Conservation (phyloP, 2,329 filamentous ascomycete species). For the Botrytis fabae region DNA sequence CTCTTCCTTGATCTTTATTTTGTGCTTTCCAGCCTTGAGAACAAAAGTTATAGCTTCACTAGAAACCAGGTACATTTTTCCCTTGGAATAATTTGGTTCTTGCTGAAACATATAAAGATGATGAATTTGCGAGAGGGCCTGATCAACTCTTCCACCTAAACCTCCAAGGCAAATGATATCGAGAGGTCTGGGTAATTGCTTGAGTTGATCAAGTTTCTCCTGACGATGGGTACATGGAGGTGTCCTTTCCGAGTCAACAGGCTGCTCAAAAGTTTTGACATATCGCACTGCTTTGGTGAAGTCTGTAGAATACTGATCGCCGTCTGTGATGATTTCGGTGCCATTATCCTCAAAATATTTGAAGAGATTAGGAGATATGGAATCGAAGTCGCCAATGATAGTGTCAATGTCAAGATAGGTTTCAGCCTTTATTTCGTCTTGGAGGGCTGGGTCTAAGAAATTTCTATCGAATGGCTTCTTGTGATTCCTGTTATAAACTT, state of each 20-base stretch:
- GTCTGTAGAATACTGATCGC: slow-evolving; percentile 87
- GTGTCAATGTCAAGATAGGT: slow-evolving; percentile 45
- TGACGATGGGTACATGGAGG: slow-evolving; percentile 6
- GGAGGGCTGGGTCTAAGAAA: neutral
- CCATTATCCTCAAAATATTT: slow-evolving; percentile 48
- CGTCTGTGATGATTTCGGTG: slow-evolving; percentile 65
- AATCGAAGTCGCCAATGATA: slow-evolving; percentile 92
- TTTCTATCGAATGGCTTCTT: slow-evolving; percentile 1
- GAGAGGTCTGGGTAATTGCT: slow-evolving; percentile 39
- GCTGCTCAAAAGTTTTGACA: slow-evolving; percentile 42
- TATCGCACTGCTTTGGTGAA: slow-evolving; percentile 78
- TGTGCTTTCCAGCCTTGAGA: slow-evolving; percentile 67
- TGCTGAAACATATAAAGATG: slow-evolving; percentile 70
- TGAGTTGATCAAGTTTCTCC: slow-evolving; percentile 13
- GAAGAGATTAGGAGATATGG: slow-evolving; percentile 62
- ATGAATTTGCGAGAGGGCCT: slow-evolving; percentile 85
- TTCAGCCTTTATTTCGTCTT: slow-evolving; percentile 33
- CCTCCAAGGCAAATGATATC: slow-evolving; percentile 83
- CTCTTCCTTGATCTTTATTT: slow-evolving; percentile 55
- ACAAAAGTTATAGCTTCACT: slow-evolving; percentile 79
- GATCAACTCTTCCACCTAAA: slow-evolving; percentile 86
- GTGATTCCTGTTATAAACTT: slow-evolving; percentile 52
- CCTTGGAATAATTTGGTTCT: slow-evolving; percentile 50
- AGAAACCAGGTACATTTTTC: slow-evolving; percentile 75
- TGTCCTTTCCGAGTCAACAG: neutral